Evolutionary conservation across 2,329 filamentous ascomycete genomes (phyloP), one percentile per base, ranked within the genome.

Genomic region (Capronia americana): DNA sequence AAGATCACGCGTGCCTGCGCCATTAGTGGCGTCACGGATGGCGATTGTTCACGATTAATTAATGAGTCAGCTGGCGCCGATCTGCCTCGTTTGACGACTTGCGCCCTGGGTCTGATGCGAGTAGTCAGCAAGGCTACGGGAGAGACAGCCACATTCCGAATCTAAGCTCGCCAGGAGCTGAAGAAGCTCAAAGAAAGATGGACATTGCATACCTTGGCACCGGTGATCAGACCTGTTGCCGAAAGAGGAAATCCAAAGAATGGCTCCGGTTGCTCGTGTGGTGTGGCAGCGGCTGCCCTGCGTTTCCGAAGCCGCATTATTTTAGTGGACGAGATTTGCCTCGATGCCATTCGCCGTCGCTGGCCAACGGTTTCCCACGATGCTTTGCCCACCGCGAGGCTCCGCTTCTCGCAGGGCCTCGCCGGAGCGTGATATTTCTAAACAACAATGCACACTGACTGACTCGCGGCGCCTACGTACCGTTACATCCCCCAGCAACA

Each of bases 221-320:
- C 32, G 32, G 32, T 11, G 10, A 34, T 12, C 32, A 34, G 32
- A 34, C 62, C 62, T 58, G 5, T 46, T 59, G 53, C 62, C 62
- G 14, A 26, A 59, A 30, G 17, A 30, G 62, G 62, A 17, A 10
- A 53, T 59, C 62, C 41, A 63, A 63, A 57, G 38, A 57, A 54
- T 20, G 8, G 17, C 30, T 28, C 44, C 56, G 62, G 20, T 58
- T 64, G 55, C 53, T 60, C 57, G 44, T 48, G 17, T n/a, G 44
- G 44, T 48, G 44, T 48, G 11, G 44, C 12, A 32, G 30, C 30
- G 30, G 30, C 30, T 32, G 30, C 30, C 30, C 20, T 46, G 44
- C 8, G 44, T 46, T 46, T 10, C 44, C 20, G 44, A 46, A 20
- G 17, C 4, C 20, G 44, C 44, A 20, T 20, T 46, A 46, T 46